Evolutionary conservation across 495 filamentous ascomycete genomes (phyloP), one percentile per base, ranked within the genome.

Genomic region (Platismatia glauca): DNA sequence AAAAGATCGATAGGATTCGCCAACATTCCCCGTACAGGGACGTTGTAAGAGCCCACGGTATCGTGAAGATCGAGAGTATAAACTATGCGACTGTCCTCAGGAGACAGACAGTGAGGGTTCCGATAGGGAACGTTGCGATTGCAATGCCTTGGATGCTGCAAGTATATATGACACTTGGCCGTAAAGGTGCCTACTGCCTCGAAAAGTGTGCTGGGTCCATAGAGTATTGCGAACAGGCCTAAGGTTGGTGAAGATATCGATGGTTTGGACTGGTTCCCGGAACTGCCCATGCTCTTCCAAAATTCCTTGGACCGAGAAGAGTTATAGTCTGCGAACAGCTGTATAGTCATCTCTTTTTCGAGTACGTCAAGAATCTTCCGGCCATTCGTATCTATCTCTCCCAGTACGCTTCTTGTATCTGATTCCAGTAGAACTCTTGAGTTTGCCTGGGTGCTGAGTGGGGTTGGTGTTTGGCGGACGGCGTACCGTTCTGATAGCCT

Each of bases 31-130:
- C 5, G 7, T 15, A 1, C 24, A 29, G 35, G 3, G 38, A 20
- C 20, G 43, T 41, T 59, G 24, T 24, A n/a, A 43, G 31, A 18
- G 53, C 16, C 43, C 22, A 27, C 34, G 33, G 8, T 12, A 39
- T 8, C 34, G 27, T 31, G 9, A 13, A 34, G 37, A 9, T 64
- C 62, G 5, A 59, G 43, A n/a, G 53, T 63, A 37, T 44, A 24
- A 7, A 48, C 8, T 64, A 22, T 59, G 5, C n/a, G 22, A 27
- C 16, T 16, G 15, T 55, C 34, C 22, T 22, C 33, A 1, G 35
- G 55, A n/a, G 77, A 74, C 7, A 79, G 65, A 24, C 71, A 59
- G 24, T 80, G 78, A 7, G 78, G 78, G 64, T 80, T 80, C 35
- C 67, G 71, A 62, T 79, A 80, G 34, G 38, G 66, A 3, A 73